Conservation (phyloP, 2,329 filamentous ascomycete genomes). For the Aspergillus uvarum region DNA sequence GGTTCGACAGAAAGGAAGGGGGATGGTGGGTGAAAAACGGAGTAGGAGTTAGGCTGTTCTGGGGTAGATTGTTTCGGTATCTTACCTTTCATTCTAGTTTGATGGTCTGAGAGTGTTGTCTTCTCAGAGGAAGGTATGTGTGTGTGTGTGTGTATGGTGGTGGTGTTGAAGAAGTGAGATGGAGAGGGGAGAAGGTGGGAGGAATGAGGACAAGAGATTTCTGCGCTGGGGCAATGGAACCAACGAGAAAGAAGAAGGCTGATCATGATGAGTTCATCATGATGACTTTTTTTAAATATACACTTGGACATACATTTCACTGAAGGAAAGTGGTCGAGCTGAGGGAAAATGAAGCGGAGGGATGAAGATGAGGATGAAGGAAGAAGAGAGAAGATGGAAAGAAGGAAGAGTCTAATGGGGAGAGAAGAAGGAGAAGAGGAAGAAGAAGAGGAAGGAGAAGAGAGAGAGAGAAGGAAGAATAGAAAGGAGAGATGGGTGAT, state of each 20-base stretch:
- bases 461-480: background rate
- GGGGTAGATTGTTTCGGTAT: background rate
- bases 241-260: background rate
- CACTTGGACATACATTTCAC: background rate
- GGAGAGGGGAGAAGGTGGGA: background rate
- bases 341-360: too few relatives aligned
- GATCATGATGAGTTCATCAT: background rate
- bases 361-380: too few relatives aligned
- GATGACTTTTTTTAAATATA: background rate
- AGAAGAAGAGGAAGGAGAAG: too few relatives aligned
- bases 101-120: background rate
- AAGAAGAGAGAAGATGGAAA: too few relatives aligned
- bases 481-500: background rate
- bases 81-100: background rate
- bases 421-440: too few relatives aligned
- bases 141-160: too few relatives aligned
- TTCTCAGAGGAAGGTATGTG: background rate
- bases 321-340: too few relatives aligned
- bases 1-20: background rate
- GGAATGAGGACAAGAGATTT: background rate
- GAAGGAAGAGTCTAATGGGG: too few relatives aligned
- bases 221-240: background rate
- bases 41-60: background rate
- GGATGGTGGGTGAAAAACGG: background rate
- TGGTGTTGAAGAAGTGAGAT: background rate